A percentile compares a stretch with the other conserved stretches of the same genome.
These are phyloP conservation scores for Gossypium aridum DNA, from an alignment of 441 rosid species.

Conservation along the genomic window DNA sequence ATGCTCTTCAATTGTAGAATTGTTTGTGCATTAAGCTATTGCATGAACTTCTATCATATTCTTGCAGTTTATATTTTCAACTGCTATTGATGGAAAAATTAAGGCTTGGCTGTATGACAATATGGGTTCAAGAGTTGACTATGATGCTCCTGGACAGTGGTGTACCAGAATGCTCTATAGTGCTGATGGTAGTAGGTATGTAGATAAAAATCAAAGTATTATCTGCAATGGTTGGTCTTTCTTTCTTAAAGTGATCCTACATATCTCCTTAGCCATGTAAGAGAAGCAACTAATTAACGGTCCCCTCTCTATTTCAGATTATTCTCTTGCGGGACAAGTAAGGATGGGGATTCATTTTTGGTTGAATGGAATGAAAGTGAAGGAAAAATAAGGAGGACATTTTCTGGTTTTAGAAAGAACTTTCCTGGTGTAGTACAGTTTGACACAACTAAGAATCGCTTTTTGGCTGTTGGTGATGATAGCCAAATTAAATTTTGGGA, in stretches of 20 bases:
- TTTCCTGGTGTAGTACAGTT: conserved; percentile 27
- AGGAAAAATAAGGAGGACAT: conserved; percentile 32
- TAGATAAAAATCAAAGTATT: background rate
- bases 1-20: background rate
- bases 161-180: conserved; percentile 35
- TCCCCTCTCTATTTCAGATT: conserved; percentile 20
- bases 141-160: conserved; percentile 37
- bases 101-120: conserved; percentile 43
- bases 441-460: conserved; percentile 29
- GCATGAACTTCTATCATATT: background rate
- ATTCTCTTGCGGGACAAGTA: conserved; percentile 36
- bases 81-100: conserved; percentile 35
- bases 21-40: background rate
- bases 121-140: conserved; percentile 36
- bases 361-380: conserved; percentile 45
- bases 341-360: conserved; percentile 32
- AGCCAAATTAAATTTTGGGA: conserved; percentile 30
- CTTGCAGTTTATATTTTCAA: conserved; percentile 34
- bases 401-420: conserved; percentile 28
- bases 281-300: background rate
- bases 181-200: conserved; percentile 38
- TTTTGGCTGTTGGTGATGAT: conserved; percentile 32
- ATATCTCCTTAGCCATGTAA: background rate
- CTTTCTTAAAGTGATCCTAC: background rate
- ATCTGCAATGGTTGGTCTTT: background rate